Evolutionary conservation across 2,329 filamentous ascomycete genomes (phyloP).

Genomic region (Myriosclerotinia duriaeana): DNA sequence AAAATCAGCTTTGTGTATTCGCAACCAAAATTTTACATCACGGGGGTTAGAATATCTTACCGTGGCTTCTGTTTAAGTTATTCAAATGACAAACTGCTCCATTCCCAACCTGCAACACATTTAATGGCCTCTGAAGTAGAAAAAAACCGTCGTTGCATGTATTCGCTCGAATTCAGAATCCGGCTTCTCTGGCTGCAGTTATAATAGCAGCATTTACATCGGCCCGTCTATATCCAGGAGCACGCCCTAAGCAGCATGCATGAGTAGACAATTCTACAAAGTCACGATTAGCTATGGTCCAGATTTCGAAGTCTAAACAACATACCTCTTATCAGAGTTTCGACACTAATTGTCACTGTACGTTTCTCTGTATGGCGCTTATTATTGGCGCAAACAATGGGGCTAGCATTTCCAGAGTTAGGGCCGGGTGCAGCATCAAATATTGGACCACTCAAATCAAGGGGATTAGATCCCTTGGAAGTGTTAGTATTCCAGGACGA

Average conservation of each 20-base stretch:
- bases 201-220: constrained; percentile 41
- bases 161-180: neutral
- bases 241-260: constrained; percentile 38
- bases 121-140: neutral
- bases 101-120: neutral
- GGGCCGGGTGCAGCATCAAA: neutral
- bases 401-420: neutral
- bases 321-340: constrained; percentile 39
- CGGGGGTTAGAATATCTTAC: neutral
- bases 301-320: constrained; percentile 4
- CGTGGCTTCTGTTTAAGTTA: neutral
- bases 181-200: constrained; percentile 15
- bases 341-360: constrained; percentile 38
- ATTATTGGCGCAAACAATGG: constrained; percentile 5
- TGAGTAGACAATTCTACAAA: constrained; percentile 36
- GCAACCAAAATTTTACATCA: neutral
- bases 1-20: too few species aligned
- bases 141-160: neutral
- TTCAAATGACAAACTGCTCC: neutral
- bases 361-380: constrained; percentile 26
- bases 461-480: neutral
- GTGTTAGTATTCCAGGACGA: constrained; percentile 4
- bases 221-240: constrained; percentile 38
- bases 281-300: neutral
- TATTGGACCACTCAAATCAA: constrained; percentile 12